phyloP scores from a whole-genome alignment of 768 basidiomycete species.

The Leucosporidium scottii region DNA sequence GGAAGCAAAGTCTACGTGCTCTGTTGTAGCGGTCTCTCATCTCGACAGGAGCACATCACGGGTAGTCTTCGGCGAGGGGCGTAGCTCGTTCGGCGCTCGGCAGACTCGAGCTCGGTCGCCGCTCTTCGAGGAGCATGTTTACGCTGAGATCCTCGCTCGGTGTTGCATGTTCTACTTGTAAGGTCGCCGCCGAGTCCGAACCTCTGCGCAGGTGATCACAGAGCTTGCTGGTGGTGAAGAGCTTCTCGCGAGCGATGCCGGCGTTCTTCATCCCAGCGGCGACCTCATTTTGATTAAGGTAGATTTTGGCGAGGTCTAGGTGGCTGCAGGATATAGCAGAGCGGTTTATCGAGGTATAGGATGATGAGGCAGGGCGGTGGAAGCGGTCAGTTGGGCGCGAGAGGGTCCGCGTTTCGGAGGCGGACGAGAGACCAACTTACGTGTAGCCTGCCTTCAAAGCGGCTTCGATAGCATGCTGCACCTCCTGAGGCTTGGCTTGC shows the following conservation, averaged over 20 bases:
- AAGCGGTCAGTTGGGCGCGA: background rate
- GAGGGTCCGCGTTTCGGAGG: background rate
- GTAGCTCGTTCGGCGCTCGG: too few relatives aligned
- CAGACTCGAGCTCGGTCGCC: too few relatives aligned
- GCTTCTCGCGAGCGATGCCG: conserved; percentile 69
- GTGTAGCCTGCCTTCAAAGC: conserved; percentile 67
- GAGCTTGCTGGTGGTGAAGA: conserved; percentile 65
- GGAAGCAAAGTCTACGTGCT: too few relatives aligned
- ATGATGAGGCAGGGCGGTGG: too few relatives aligned
- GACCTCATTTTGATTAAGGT: conserved; percentile 67
- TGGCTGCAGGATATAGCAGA: conserved; percentile 47
- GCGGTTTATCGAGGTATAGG: background rate
- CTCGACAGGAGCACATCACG: too few relatives aligned
- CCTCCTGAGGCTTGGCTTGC: conserved; percentile 67
- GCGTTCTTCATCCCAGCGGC: conserved; percentile 52
- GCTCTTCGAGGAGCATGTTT: too few relatives aligned
- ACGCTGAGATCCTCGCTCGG: too few relatives aligned
- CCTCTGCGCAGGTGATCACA: too few relatives aligned
- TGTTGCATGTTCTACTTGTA: too few relatives aligned
- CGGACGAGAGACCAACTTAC: background rate
- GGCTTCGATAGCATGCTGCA: conserved; percentile 43
- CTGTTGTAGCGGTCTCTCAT: too few relatives aligned
- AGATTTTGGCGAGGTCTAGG: conserved; percentile 67
- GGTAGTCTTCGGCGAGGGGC: too few relatives aligned
- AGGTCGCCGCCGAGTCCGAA: too few relatives aligned